Conservation (phyloP, 2,329 filamentous ascomycete species). For the Hymenoscyphus linearis region DNA sequence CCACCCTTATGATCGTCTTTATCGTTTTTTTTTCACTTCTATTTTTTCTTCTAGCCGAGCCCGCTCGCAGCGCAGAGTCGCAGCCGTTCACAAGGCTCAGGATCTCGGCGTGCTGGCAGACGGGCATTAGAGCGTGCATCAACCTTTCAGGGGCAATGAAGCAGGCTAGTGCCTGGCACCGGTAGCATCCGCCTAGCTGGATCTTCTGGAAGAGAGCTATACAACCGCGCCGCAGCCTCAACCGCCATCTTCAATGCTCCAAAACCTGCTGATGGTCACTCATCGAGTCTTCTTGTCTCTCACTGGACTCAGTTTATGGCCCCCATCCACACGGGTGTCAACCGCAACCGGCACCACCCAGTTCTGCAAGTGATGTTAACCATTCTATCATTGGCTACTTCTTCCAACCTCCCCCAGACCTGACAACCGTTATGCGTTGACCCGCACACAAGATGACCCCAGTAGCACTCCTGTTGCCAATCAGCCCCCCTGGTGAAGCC, state of each 20-base stretch:
- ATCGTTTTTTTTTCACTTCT: neutral
- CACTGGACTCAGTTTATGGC: neutral
- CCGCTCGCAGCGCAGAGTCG: neutral
- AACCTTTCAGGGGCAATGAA: neutral
- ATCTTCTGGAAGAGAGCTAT: neutral
- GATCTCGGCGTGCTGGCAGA: neutral
- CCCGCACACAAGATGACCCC: constrained; percentile 21
- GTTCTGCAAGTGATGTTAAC: neutral
- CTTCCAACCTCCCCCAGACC: constrained; percentile 13
- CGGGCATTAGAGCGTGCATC: neutral
- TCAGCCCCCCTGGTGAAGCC: constrained; percentile 18
- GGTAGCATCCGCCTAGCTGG: constrained; percentile 9
- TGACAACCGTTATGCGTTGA: constrained; percentile 29
- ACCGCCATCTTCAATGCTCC: constrained; percentile 10
- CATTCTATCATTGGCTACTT: constrained; percentile 11
- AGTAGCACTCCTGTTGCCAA: constrained; percentile 22
- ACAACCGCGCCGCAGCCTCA: neutral
- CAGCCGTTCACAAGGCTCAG: neutral
- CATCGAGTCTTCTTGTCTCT: constrained; percentile 18
- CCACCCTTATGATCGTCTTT: neutral
- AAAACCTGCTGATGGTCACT: constrained; percentile 6
- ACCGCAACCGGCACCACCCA: neutral
- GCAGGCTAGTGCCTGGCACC: constrained; percentile 3
- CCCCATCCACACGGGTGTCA: neutral
- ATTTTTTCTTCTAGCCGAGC: neutral